A percentile compares a stretch with the other conserved stretches of the same genome.
These are phyloP conservation scores for Saccharomycopsis sp. DNA, from an alignment of 805 yeast genomes.

Conservation along the genomic window DNA sequence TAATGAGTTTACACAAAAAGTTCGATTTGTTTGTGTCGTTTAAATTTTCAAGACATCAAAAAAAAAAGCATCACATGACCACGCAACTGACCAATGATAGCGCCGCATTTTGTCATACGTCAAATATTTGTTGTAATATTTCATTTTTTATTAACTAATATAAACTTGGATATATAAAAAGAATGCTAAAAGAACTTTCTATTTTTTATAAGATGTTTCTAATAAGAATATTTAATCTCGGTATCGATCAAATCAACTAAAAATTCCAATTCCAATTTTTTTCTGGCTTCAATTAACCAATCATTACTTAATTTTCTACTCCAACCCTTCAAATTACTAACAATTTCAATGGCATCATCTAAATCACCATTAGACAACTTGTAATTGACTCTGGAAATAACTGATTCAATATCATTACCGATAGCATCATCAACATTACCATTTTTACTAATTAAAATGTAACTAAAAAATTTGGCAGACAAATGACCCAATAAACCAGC, in stretches of 20 bases:
- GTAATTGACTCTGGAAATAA: constrained; percentile 75
- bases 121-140: too few relatives aligned
- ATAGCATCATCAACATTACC: constrained; percentile 34
- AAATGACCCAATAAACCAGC: constrained; percentile 93
- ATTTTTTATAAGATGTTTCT: too few relatives aligned
- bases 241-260: constrained; percentile 58
- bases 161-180: too few relatives aligned
- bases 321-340: constrained; percentile 85
- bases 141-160: too few relatives aligned
- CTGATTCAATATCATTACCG: constrained; percentile 81
- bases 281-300: constrained; percentile 86
- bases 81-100: too few relatives aligned
- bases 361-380: constrained; percentile 67
- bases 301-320: constrained; percentile 80
- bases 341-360: constrained; percentile 87
- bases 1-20: too few relatives aligned
- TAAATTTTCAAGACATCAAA: too few relatives aligned
- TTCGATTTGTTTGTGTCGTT: too few relatives aligned
- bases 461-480: constrained; percentile 68
- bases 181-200: background rate
- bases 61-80: too few relatives aligned
- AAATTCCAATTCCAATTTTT: constrained; percentile 80
- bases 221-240: constrained; percentile 43
- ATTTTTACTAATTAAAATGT: constrained; percentile 61
- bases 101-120: too few relatives aligned